Evolutionary conservation across 2,329 filamentous ascomycete genomes (phyloP), one percentile per base, ranked within the genome.

Genomic region (Dactylonectria estremocensis): DNA sequence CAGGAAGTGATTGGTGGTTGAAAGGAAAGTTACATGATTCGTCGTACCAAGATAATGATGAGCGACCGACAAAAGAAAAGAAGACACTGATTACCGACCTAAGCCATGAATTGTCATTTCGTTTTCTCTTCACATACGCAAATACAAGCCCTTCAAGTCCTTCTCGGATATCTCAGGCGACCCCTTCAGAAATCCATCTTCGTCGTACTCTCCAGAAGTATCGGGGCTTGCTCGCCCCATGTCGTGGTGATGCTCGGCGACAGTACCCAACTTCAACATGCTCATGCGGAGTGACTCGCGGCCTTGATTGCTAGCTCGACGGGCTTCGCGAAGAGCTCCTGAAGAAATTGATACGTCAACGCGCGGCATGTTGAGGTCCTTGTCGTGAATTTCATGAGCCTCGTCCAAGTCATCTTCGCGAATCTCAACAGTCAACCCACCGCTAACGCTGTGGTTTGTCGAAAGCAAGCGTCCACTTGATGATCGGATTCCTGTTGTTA

Each of bases 121-220:
- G 24, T 28, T 28, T 28, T 7, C 24, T 53, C 28, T 22, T 74
- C 69, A 80, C 69, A 79, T 76, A 59, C 78, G 76, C 70, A 78
- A 57, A 35, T 56, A 65, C 43, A 72, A 65, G 49, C 72, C 72
- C 52, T 71, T 69, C n/a, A 67, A 37, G 16, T 79, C 75, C 66
- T 79, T 76, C 10, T 79, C 80, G 2, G 81, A 81, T 24, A 79
- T 74, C n/a, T 80, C 80, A 3, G 83, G 84, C 28, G 83, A 83
- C 33, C 77, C 76, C 66, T 83, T 78, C 64, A 86, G 71, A 57
- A 86, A 86, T 2, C 84, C 85, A 31, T 86, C 82, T 55, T 79
- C 74, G 66, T 86, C 84, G 67, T 86, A 86, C 55, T 85, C 59
- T 1, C 81, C 82, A 33, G 83, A 64, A 37, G 82, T 85, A 20